Evolutionary conservation across 2,329 filamentous ascomycete genomes (phyloP), one percentile per base, ranked within the genome.

Genomic region (Elsinoe necatrix): DNA sequence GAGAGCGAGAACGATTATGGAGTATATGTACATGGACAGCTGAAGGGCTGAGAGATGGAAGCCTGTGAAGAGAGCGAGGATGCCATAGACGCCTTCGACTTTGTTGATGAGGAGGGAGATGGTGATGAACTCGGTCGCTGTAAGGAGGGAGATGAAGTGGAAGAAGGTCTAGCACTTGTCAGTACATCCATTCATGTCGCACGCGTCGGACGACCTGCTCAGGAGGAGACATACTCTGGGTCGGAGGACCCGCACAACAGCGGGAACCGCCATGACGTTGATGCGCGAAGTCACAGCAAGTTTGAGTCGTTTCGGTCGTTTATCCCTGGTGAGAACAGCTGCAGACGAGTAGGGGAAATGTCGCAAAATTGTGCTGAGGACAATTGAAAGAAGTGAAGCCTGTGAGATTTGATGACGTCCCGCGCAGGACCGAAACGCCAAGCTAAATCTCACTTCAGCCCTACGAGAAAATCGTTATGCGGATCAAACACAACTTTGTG

Each of bases 1-100:
- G 45, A 86, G 72, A 61, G 79, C 75, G 61, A 95, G 82, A 25
- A 87, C 80, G 61, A 81, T 64, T 60, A 93, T 79, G 23, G 87
- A 93, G 78, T 95, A 95, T 50, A 95, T 79, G 77, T 95, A 96
- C 79, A 95, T 93, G 58, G 86, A 87, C 57, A 95, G 80, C 72
- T 96, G 92, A 21, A 93, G 80, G 27, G 84, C 78, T 55, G 89
- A 91, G 61, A 95, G 82, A 63, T 85, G 78, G 71, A 88, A 90
- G 68, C 92, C 92, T 21, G 91, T 95, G 62, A 95, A 77, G 63
- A 95, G 81, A 58, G 91, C 90, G 63, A 96, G 84, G 42, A 96
- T 79, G 62, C 91, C 91, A 72, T 95, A 96, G 63, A 95, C 78
- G 58, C 90, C 91, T 51, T 89, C 92, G 63, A 91, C 82, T 72